Evolutionary conservation across 2,329 filamentous ascomycete species (phyloP), one percentile per base, ranked within the genome.

Genomic region (Aspergillus aculeatus): DNA sequence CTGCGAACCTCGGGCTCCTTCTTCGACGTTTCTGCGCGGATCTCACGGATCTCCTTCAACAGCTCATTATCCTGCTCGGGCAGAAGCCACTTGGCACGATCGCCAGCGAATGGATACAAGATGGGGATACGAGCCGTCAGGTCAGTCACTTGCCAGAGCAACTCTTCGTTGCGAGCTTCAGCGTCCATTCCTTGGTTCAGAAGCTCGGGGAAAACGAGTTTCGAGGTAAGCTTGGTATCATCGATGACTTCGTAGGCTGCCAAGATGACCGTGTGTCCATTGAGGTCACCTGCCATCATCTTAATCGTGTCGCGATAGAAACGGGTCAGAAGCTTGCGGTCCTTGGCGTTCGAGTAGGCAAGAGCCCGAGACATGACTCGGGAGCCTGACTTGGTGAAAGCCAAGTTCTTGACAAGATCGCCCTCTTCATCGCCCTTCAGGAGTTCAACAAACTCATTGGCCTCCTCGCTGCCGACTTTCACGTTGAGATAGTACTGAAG

Each of bases 351-450:
- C 59, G 92, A 92, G 70, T 96, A 84, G 10, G 95, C 93, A 44
- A 99, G 80, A 47, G 91, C 84, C 48, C 96, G 82, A 71, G 88
- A 94, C 58, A 92, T 89, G 12, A 99, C 82, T 38, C 90, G 85
- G 50, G 92, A 87, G 5, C 95, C 95, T 9, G 91, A 92, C 74
- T 89, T 90, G 48, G 95, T 99, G 77, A 99, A 99, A 6, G 93
- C 93, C 80, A 99, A 85, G 75, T 98, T 98, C 82, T 96, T 96
- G 64, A 95, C 83, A 63, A 97, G 78, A 74, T 98, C 93, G 51
- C 92, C 92, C 59, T 90, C 89, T 71, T 96, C 91, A 66, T 99
- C 94, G 47, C 91, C 91, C 79, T 96, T 96, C 71, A 99, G 82
- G 66, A 96, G 83, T 75, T 98, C 93, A 59, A 96, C 79, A 71